Evolutionary conservation across 2,329 filamentous ascomycete genomes (phyloP).

Genomic region (Alternaria sp.): DNA sequence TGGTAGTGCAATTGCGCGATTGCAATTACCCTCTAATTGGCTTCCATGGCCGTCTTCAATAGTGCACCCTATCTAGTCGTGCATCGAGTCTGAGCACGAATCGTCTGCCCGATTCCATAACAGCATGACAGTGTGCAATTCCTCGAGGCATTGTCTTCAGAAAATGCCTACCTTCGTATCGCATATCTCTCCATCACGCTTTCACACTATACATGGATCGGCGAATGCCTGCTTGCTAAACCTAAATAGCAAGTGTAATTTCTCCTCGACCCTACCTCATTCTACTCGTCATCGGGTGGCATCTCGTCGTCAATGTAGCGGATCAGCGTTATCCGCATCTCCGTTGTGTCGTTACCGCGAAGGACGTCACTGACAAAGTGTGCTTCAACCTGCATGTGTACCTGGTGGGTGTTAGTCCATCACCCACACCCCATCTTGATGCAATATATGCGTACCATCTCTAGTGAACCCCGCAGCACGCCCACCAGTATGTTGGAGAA

Average conservation of each 20-base stretch:
- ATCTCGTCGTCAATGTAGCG: slow-evolving; percentile 97
- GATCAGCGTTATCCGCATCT: slow-evolving; percentile 92
- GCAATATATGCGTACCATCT: slow-evolving; percentile 73
- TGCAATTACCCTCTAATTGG: slow-evolving; percentile 7
- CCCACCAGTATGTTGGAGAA: slow-evolving; percentile 98
- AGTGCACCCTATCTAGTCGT: slow-evolving; percentile 9
- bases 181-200: neutral
- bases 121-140: slow-evolving; percentile 2
- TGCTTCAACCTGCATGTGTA: slow-evolving; percentile 97
- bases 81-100: neutral
- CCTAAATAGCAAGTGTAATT: neutral
- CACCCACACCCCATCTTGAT: neutral
- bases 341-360: slow-evolving; percentile 91
- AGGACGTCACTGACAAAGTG: slow-evolving; percentile 95
- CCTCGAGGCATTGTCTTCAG: neutral
- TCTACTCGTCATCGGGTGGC: slow-evolving; percentile 91
- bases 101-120: neutral
- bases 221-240: neutral
- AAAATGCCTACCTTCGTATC: neutral
- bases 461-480: slow-evolving; percentile 84
- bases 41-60: slow-evolving; percentile 3
- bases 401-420: slow-evolving; percentile 50
- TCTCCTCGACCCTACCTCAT: neutral
- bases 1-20: slow-evolving; percentile 13
- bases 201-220: neutral